These are phyloP conservation scores for Neolecta irregularis DNA, from an alignment of 1,139 yeast genomes.

Conservation along the genomic window DNA sequence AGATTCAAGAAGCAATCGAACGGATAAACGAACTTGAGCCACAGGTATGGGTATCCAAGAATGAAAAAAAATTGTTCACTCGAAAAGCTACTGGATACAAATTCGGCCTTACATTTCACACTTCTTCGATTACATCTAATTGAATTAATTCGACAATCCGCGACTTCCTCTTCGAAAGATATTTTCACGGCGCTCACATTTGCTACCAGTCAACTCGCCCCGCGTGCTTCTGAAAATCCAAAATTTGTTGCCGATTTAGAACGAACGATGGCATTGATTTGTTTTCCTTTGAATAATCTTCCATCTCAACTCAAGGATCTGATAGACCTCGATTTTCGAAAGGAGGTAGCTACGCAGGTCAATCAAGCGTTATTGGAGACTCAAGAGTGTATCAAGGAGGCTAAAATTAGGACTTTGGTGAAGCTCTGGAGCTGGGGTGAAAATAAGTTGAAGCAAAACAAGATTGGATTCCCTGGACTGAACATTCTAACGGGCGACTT, in stretches of 20 bases:
- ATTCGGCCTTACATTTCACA: slow-evolving; percentile 25
- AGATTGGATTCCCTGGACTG: too few species aligned
- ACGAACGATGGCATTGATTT: slow-evolving; percentile 28
- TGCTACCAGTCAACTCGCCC: slow-evolving; percentile 26
- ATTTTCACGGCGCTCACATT: slow-evolving; percentile 26
- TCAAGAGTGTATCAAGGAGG: slow-evolving; percentile 24
- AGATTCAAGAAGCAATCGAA: slow-evolving; percentile 26
- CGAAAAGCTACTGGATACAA: slow-evolving; percentile 22
- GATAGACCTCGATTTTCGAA: slow-evolving; percentile 24
- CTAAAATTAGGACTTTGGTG: slow-evolving; percentile 24
- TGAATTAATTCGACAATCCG: slow-evolving; percentile 25
- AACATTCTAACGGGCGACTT: too few species aligned
- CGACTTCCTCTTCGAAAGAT: slow-evolving; percentile 14
- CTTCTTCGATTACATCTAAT: slow-evolving; percentile 27
- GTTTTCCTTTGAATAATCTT: slow-evolving; percentile 24
- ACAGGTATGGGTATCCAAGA: slow-evolving; percentile 18
- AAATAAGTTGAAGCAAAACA: slow-evolving; percentile 8
- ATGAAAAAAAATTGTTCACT: neutral
- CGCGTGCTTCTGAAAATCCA: slow-evolving; percentile 23
- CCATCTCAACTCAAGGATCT: slow-evolving; percentile 22
- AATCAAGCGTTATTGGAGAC: slow-evolving; percentile 24
- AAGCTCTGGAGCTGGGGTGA: slow-evolving; percentile 13
- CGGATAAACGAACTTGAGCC: slow-evolving; percentile 27
- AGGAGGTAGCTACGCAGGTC: slow-evolving; percentile 26
- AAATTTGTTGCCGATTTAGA: slow-evolving; percentile 25